Evolutionary conservation across 2,329 filamentous ascomycete species (phyloP).

Genomic region (Pleomassaria siparia): DNA sequence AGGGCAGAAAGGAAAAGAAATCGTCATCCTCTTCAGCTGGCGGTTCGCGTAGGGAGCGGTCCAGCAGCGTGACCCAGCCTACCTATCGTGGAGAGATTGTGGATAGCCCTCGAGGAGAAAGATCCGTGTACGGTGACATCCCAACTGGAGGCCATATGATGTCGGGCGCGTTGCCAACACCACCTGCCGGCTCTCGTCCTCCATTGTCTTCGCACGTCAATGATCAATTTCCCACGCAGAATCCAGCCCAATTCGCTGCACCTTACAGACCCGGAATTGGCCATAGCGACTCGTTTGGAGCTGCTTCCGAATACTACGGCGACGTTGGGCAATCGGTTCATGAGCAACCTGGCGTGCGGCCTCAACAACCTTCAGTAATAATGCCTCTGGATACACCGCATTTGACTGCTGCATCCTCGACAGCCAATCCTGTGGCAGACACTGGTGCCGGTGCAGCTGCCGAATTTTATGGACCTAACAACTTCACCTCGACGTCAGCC

Average conservation of each 20-base stretch:
- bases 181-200: conserved; percentile 23
- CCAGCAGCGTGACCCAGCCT: conserved; percentile 27
- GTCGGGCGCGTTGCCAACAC: conserved; percentile 32
- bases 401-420: conserved; percentile 55
- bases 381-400: conserved; percentile 57
- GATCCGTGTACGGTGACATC: conserved; percentile 31
- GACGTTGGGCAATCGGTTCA: conserved; percentile 63
- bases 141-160: conserved; percentile 35
- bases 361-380: conserved; percentile 55
- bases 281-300: conserved; percentile 48
- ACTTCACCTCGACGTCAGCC: conserved; percentile 25
- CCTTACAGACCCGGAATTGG: conserved; percentile 48
- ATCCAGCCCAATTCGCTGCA: conserved; percentile 48
- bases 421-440: conserved; percentile 58
- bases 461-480: conserved; percentile 52
- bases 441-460: conserved; percentile 62
- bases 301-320: conserved; percentile 63
- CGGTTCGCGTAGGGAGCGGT: conserved; percentile 25
- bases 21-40: neutral
- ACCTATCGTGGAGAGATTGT: conserved; percentile 35
- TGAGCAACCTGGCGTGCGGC: conserved; percentile 61
- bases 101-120: conserved; percentile 26
- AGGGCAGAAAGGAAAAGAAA: conserved; percentile 24
- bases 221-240: conserved; percentile 62
- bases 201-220: conserved; percentile 52